A percentile compares a stretch with the other conserved stretches of the same genome.
phyloP scores from a whole-genome alignment of 805 yeast species.

The Kurtzmaniella fragi region DNA sequence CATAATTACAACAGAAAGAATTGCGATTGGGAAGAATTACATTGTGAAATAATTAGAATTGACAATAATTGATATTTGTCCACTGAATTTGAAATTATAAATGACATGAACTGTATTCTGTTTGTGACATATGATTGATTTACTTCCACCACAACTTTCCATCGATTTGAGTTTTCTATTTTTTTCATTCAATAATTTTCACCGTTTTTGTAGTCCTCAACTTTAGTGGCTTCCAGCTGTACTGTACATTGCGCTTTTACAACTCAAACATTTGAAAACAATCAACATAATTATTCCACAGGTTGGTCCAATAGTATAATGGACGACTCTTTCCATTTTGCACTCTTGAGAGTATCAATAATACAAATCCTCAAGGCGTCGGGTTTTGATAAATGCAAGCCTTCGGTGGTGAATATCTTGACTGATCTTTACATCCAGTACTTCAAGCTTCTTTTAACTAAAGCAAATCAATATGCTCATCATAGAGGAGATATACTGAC shows the following conservation, averaged over 20 bases:
- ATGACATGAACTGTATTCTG: too few relatives aligned
- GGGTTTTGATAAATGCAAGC: slow-evolving; percentile 79
- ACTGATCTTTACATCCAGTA: slow-evolving; percentile 72
- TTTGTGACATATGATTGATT: too few relatives aligned
- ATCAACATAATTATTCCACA: too few relatives aligned
- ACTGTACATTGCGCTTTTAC: too few relatives aligned
- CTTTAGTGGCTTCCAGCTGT: background rate
- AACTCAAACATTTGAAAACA: too few relatives aligned
- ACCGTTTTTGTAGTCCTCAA: background rate
- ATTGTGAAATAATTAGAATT: too few relatives aligned
- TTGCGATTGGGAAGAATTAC: too few relatives aligned
- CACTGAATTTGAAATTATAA: too few relatives aligned
- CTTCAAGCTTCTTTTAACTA: slow-evolving; percentile 47
- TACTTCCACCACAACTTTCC: too few relatives aligned
- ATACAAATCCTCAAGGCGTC: slow-evolving; percentile 65
- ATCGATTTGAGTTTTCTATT: too few relatives aligned
- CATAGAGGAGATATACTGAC: slow-evolving; percentile 33
- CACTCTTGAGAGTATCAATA: slow-evolving; percentile 33
- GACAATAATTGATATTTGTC: too few relatives aligned
- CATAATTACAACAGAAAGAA: too few relatives aligned
- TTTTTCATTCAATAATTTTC: background rate
- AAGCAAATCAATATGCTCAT: slow-evolving; percentile 47
- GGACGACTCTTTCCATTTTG: slow-evolving; percentile 27
- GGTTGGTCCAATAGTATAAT: background rate
- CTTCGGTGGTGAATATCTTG: slow-evolving; percentile 65